A percentile compares a stretch with the other conserved stretches of the same genome.
These are phyloP conservation scores for Cutaneotrichosporon cutaneum DNA, from an alignment of 1,284 basidiomycete species.

Conservation along the genomic window DNA sequence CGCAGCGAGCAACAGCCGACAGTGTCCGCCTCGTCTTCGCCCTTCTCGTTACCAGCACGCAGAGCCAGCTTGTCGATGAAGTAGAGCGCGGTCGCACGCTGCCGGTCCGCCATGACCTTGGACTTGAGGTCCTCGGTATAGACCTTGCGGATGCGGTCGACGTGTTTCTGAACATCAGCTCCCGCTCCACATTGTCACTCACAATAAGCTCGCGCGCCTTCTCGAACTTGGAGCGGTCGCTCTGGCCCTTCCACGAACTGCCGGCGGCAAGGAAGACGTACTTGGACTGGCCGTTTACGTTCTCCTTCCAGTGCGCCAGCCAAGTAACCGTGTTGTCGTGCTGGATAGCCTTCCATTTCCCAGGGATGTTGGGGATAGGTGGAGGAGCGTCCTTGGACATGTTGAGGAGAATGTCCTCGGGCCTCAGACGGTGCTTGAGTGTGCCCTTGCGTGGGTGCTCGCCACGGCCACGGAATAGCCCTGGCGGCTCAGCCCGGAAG, in stretches of 20 bases:
- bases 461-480: slow-evolving; percentile 93
- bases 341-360: slow-evolving; percentile 76
- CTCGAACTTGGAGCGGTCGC: slow-evolving; percentile 93
- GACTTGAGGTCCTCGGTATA: slow-evolving; percentile 79
- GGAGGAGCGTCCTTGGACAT: slow-evolving; percentile 72
- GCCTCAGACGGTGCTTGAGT: slow-evolving; percentile 84
- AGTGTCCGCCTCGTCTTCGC: slow-evolving; percentile 95
- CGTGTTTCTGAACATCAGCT: slow-evolving; percentile 64
- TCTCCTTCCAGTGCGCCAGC: slow-evolving; percentile 97
- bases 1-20: slow-evolving; percentile 95
- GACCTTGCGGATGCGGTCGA: slow-evolving; percentile 82
- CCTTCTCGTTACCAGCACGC: slow-evolving; percentile 97
- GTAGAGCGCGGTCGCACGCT: slow-evolving; percentile 94
- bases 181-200: slow-evolving; percentile 22
- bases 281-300: slow-evolving; percentile 86
- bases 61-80: slow-evolving; percentile 93
- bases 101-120: slow-evolving; percentile 88
- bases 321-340: slow-evolving; percentile 95
- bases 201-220: slow-evolving; percentile 94
- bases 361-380: slow-evolving; percentile 81
- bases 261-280: slow-evolving; percentile 95
- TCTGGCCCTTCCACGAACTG: slow-evolving; percentile 92
- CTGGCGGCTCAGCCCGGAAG: slow-evolving; percentile 96
- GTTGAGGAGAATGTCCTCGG: slow-evolving; percentile 93
- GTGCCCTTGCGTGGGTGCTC: slow-evolving; percentile 97